Evolutionary conservation across 1,284 basidiomycete genomes (phyloP).

Genomic region (Mycosarcoma mackinlayi): DNA sequence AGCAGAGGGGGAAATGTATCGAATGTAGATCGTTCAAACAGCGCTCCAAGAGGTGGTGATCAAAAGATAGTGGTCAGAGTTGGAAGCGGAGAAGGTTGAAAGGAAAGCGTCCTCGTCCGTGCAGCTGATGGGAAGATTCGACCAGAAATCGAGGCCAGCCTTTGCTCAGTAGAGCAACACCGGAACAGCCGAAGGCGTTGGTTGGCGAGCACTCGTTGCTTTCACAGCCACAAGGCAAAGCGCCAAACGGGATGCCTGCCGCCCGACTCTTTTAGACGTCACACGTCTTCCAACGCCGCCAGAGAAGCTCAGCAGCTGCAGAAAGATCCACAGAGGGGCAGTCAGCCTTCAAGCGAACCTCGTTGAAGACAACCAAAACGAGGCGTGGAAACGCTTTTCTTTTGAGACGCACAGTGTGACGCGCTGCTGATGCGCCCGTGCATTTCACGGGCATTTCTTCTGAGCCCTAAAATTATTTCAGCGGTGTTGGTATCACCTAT

Average conservation of each 20-base stretch:
- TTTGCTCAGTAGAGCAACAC: slow-evolving; percentile 13
- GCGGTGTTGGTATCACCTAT: no score
- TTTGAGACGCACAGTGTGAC: slow-evolving; percentile 3
- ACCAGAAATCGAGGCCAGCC: no score
- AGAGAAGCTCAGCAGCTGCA: not conserved
- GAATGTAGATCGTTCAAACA: not conserved
- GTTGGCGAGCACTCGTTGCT: not conserved
- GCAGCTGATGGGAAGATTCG: not conserved
- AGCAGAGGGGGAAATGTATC: not conserved
- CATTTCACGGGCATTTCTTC: slow-evolving; percentile 34
- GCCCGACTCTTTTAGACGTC: no score
- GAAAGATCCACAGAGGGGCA: not conserved
- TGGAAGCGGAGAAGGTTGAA: not conserved
- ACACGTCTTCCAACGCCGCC: not conserved
- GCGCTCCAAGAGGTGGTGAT: not conserved
- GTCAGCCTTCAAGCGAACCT: not conserved
- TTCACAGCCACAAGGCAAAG: not conserved
- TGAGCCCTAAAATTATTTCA: no score
- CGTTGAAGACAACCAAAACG: not conserved
- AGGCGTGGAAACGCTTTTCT: no score
- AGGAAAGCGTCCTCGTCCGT: no score
- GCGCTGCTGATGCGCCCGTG: slow-evolving; percentile 11
- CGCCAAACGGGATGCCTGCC: slow-evolving; percentile 1
- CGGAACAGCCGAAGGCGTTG: slow-evolving; percentile 9
- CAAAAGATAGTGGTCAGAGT: not conserved